Base-by-base conservation (phyloP, 495 filamentous ascomycete species). In the Podospora fimiseda region DNA sequence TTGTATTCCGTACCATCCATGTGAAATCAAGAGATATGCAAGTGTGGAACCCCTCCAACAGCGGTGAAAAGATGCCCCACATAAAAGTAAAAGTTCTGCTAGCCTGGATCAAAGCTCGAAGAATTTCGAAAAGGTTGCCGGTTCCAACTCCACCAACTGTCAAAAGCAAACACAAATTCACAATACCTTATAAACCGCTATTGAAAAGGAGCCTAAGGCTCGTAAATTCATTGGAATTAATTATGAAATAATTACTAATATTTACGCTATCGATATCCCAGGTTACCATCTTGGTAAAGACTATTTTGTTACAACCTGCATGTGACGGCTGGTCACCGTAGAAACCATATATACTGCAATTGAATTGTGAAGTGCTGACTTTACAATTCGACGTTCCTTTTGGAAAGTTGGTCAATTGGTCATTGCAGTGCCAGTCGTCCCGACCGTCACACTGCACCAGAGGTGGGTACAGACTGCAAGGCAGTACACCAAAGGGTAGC, bases 261-360 rank as follows among this genome's bases (percentile, higher is more conserved):
- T 91, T 63, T 75, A 87, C 60, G 88, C 88, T 22, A 94, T 82
- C 56, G 91, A 96, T 64, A 95, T 89, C 69, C 94, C 94, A 2
- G 83, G 84, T 40, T 87, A 95, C 70, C 95, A 83, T 71, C 88
- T 89, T 2, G 88, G 87, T 57, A 93, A 99, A 72, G 86, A 94
- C 70, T 84, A 95, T 65, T 72, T n/a, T n/a, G n/a, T n/a, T n/a
- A n/a, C n/a, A n/a, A n/a, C n/a, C n/a, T n/a, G n/a, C n/a, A n/a
- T n/a, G n/a, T n/a, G n/a, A n/a, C n/a, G n/a, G n/a, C n/a, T n/a
- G n/a, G n/a, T n/a, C n/a, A n/a, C n/a, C n/a, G n/a, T n/a, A n/a
- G n/a, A n/a, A n/a, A n/a, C n/a, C n/a, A n/a, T n/a, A n/a, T n/a
- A n/a, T n/a, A n/a, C n/a, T n/a, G n/a, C n/a, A n/a, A n/a, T n/a